Evolutionary conservation across 2,329 filamentous ascomycete species (phyloP), one percentile per base, ranked within the genome.

Genomic region (Gyromitra esculenta): DNA sequence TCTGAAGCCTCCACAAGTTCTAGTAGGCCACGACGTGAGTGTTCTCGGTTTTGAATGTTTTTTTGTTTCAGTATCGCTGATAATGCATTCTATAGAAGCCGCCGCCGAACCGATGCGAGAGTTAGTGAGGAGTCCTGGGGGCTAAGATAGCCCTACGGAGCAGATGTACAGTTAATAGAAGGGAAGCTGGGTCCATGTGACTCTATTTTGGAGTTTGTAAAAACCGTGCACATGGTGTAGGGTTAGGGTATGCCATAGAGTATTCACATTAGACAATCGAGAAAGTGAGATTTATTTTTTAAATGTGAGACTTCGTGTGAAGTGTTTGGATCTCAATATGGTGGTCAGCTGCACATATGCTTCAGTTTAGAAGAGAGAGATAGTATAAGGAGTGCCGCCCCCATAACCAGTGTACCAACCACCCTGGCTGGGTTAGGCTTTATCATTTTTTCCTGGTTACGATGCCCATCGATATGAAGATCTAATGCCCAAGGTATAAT

Each of bases 1-100:
- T 56, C 64, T 4, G 64, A 57, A 35, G 50, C 64, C 5, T 67
- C 50, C 15, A 4, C 37, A 4, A 43, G 63, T 35, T 31, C 45
- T 13, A 7, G 41, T n/a, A 3, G 15, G 7, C 15, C 50, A 5
- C 25, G 35, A 52, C 6, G 43, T 52, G 1, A 11, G 54, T 57
- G 1, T 13, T 21, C 54, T 35, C 2, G 5, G 25, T 35, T 60
- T 60, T 41, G 31, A 21, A 31, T 31, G 57, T 39, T 15, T 39
- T 60, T 57, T 15, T 5, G 15, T 25, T 52, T 52, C n/a, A 3
- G 48, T 8, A 18, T 52, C 48, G 48, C 48, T 52, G 8, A 52
- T 18, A 5, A 15, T 48, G 48, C n/a, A 52, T n/a, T 48, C n/a
- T 48, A 48, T 52, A 25, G 15, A 52, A 45, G 15, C 41, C 41